These are phyloP conservation scores for Kwoniella heveanensis DNA, from an alignment of 768 basidiomycete species.

Conservation along the genomic window DNA sequence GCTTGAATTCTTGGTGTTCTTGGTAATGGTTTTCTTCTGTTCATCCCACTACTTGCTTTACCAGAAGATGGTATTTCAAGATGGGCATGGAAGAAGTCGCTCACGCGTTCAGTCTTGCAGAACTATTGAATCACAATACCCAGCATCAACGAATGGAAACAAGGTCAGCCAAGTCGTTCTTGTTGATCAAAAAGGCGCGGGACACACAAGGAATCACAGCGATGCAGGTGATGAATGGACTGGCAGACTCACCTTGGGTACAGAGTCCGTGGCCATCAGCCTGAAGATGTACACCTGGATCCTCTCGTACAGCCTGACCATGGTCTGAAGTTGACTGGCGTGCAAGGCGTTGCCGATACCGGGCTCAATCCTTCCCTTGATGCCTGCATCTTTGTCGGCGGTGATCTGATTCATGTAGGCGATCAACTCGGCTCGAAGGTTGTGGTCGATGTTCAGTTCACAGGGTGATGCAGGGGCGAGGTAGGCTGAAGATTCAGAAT, in stretches of 20 bases:
- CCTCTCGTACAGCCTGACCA: conserved; percentile 90
- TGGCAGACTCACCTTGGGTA: conserved; percentile 70
- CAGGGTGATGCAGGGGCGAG: conserved; percentile 92
- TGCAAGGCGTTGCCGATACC: conserved; percentile 80
- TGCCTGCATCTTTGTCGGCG: conserved; percentile 59
- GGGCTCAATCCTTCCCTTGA: conserved; percentile 64
- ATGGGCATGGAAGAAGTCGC: conserved; percentile 14
- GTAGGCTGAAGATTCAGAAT: conserved; percentile 70
- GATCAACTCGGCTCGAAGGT: conserved; percentile 87
- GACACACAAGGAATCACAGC: too few species aligned
- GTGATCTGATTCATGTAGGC: conserved; percentile 91
- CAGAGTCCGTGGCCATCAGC: conserved; percentile 96
- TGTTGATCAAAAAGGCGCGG: too few species aligned
- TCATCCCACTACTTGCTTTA: neutral
- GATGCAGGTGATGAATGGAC: too few species aligned
- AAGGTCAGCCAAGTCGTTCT: too few species aligned
- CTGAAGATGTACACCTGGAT: conserved; percentile 97
- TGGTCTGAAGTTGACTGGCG: conserved; percentile 90
- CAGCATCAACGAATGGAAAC: too few species aligned
- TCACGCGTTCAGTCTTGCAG: conserved; percentile 54
- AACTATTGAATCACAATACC: conserved; percentile 40
- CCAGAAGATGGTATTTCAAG: neutral
- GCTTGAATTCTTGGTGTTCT: conserved; percentile 16
- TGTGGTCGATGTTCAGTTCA: conserved; percentile 98
- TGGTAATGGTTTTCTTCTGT: neutral